These are phyloP conservation scores for Magnaporthiopsis incrustans DNA, from an alignment of 2,329 filamentous ascomycete species.

Conservation along the genomic window DNA sequence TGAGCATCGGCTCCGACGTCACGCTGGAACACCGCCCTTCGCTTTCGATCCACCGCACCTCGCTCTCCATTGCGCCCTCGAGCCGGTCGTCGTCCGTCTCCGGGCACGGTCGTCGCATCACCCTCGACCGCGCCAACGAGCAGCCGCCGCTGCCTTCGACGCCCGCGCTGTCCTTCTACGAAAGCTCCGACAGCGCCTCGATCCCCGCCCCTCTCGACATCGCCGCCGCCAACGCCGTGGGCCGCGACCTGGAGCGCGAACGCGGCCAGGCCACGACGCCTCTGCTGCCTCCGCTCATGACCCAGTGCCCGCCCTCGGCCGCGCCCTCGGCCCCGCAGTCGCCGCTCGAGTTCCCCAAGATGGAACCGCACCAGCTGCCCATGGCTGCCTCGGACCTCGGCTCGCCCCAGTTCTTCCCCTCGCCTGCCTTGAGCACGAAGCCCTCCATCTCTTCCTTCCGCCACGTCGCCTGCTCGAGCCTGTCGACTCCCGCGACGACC, in stretches of 20 bases:
- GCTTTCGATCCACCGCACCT: constrained; percentile 33
- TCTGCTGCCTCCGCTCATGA: constrained; percentile 74
- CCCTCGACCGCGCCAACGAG: constrained; percentile 37
- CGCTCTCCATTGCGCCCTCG: constrained; percentile 53
- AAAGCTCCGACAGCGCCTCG: constrained; percentile 48
- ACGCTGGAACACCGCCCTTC: constrained; percentile 70
- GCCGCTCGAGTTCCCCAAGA: constrained; percentile 77
- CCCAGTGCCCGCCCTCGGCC: constrained; percentile 36
- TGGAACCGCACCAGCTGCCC: constrained; percentile 43
- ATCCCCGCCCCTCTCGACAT: constrained; percentile 40
- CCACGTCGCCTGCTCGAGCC: constrained; percentile 54
- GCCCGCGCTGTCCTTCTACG: constrained; percentile 56
- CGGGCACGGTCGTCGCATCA: constrained; percentile 40
- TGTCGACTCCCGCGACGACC: constrained; percentile 47
- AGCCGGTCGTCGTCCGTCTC: constrained; percentile 75
- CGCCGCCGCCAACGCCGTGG: constrained; percentile 39
- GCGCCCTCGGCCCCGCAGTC: constrained; percentile 57
- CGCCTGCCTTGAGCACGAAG: constrained; percentile 68
- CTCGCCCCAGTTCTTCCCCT: constrained; percentile 37
- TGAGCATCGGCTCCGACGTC: constrained; percentile 69
- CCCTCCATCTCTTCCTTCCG: constrained; percentile 71
- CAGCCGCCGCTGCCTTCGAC: constrained; percentile 51
- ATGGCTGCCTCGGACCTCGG: neutral
- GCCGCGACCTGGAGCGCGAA: constrained; percentile 47
- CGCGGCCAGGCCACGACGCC: constrained; percentile 67